phyloP scores from a whole-genome alignment of 192 early-diverging fungal genomes.

The Coemansia sp. region DNA sequence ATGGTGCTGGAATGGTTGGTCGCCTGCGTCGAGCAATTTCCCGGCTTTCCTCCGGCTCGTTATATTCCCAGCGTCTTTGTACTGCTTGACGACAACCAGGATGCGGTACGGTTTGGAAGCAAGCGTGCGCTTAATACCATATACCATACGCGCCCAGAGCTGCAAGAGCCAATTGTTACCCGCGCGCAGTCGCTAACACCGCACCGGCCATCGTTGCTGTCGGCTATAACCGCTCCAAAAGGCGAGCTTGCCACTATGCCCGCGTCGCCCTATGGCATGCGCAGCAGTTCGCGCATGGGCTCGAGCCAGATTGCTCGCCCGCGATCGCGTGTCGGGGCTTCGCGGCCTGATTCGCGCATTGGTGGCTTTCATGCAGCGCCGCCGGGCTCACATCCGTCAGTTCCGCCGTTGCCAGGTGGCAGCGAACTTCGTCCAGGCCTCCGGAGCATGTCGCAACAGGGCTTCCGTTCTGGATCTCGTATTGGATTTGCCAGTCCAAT shows the following conservation, averaged over 20 bases:
- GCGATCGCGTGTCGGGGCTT: constrained; percentile 30
- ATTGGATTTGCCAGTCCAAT: constrained; percentile 24
- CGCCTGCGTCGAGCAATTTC: constrained; percentile 30
- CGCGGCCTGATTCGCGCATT: constrained; percentile 28
- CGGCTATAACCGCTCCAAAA: constrained; percentile 39
- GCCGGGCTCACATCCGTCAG: constrained; percentile 2
- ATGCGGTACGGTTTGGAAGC: constrained; percentile 43
- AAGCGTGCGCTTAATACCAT: constrained; percentile 46
- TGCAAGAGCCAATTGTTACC: constrained; percentile 38
- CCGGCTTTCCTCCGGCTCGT: constrained; percentile 30
- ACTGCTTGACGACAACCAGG: constrained; percentile 48
- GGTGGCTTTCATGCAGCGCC: constrained; percentile 2
- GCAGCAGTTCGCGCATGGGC: constrained; percentile 44
- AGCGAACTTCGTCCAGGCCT: constrained; percentile 8
- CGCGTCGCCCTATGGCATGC: constrained; percentile 30
- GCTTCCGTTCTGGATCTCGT: constrained; percentile 23
- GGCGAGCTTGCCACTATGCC: constrained; percentile 37
- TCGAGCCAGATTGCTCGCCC: constrained; percentile 18
- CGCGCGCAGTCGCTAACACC: constrained; percentile 16
- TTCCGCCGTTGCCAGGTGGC: constrained; percentile 16
- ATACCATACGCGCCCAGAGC: constrained; percentile 37
- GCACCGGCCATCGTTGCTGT: constrained; percentile 25
- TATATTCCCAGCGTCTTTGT: constrained; percentile 27
- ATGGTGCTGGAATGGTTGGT: constrained; percentile 49
- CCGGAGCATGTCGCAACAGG: constrained; percentile 45